Evolutionary conservation across 164 flowering plant species (phyloP), one percentile per base, ranked within the genome.

Genomic region (Houttuynia cordata): DNA sequence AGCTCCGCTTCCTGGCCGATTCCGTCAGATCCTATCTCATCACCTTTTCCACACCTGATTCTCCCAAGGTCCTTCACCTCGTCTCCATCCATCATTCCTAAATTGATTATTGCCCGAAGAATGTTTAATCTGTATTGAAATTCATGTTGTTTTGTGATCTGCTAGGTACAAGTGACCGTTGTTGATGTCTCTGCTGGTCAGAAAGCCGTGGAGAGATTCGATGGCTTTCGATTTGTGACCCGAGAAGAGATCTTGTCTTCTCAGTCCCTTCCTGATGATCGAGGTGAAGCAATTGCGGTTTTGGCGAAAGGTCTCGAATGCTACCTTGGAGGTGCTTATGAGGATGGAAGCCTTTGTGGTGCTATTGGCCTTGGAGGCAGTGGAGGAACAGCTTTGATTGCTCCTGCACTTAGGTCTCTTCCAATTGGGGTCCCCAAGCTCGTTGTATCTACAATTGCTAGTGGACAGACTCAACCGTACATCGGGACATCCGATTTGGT

Each of bases 311-410:
- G 87, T 23, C 74, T 90, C 4, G 68, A 76, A 54, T 15, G 17
- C 55, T 87, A 76, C 66, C 67, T 87, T 6, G 61, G 65, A 54
- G 74, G 73, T 65, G 75, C 83, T 64, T 66, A 57, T 18, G 69
- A 66, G 20, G 74, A 78, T 56, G 49, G 62, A 52, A 66, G 72
- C 58, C 70, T 90, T 63, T 83, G 68, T 58, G 96, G 99, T 65
- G 92, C 74, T 40, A 75, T 88, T 53, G 99, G 99, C 9, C 71
- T 93, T 50, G 99, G 99, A 47, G 97, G 97, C 37, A 90, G 91
- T 67, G 96, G 97, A 53, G 99, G 99, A 63, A 90, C 97, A 8
- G 78, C 96, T 40, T 45, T 93, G 2, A 61, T 85, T 54, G 76
- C 96, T 8, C 69, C 87, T 60, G 88, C 94, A 22, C 81, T 93